These are phyloP conservation scores for Aureobasidium zeae DNA, from an alignment of 2,329 filamentous ascomycete species.

Conservation along the genomic window DNA sequence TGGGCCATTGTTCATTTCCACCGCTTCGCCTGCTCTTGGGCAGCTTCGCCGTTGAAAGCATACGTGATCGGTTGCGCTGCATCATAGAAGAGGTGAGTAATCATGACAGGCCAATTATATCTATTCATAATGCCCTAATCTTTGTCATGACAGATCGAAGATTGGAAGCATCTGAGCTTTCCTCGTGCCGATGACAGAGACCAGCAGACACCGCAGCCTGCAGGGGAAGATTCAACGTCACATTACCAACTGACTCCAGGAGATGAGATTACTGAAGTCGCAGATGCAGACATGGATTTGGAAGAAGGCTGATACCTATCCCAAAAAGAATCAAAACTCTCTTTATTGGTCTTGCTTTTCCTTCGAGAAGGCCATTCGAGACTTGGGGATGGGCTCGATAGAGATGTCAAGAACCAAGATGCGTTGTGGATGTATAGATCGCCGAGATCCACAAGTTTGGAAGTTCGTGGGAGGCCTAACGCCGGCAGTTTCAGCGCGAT, in stretches of 20 bases:
- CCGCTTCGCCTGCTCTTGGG: constrained; percentile 79
- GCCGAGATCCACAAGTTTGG: constrained; percentile 9
- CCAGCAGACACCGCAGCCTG: constrained; percentile 17
- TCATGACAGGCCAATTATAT: background rate
- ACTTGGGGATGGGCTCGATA: no score
- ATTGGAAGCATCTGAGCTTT: constrained; percentile 33
- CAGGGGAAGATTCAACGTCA: constrained; percentile 12
- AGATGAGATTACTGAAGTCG: constrained; percentile 14
- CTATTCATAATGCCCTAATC: constrained; percentile 1
- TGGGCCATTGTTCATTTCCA: constrained; percentile 90
- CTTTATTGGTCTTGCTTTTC: background rate
- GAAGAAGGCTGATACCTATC: constrained; percentile 17
- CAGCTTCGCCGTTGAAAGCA: constrained; percentile 91
- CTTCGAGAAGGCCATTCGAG: background rate
- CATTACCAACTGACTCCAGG: constrained; percentile 8
- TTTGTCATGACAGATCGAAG: constrained; percentile 26
- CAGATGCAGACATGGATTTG: constrained; percentile 18
- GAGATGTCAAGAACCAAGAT: constrained; percentile 7
- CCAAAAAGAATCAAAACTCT: constrained; percentile 1
- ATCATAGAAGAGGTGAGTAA: constrained; percentile 78
- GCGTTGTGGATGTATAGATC: no score
- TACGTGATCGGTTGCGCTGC: constrained; percentile 76
- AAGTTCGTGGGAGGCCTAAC: constrained; percentile 11
- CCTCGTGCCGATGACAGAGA: constrained; percentile 25
- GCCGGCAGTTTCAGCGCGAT: constrained; percentile 15